A percentile compares a stretch with the other conserved stretches of the same genome.
These are phyloP conservation scores for Rhizopus microsporus DNA, from an alignment of 371 early-diverging fungal genomes.

Conservation along the genomic window DNA sequence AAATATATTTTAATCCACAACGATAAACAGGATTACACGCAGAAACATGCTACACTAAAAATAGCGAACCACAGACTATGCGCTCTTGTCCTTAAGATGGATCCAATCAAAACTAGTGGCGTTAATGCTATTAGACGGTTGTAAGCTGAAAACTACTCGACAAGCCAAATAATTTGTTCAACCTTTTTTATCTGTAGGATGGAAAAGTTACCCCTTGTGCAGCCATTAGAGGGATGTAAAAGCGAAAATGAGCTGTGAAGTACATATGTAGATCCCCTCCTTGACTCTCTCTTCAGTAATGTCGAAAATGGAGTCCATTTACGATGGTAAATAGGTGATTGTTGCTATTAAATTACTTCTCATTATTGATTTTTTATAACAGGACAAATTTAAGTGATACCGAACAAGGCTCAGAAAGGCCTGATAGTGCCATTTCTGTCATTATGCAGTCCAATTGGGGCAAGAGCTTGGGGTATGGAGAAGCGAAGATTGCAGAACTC, in stretches of 20 bases:
- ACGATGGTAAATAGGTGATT: conserved; percentile 8
- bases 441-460: conserved; percentile 10
- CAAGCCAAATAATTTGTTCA: conserved; percentile 10
- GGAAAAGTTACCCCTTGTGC: conserved; percentile 7
- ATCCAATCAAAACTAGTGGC: conserved; percentile 3
- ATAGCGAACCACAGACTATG: conserved; percentile 8
- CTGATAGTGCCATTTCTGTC: conserved; percentile 15
- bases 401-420: conserved; percentile 5
- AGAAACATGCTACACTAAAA: conserved; percentile 11
- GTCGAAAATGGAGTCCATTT: conserved; percentile 2
- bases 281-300: conserved; percentile 9
- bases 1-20: conserved; percentile 12
- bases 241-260: conserved; percentile 3
- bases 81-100: conserved; percentile 12
- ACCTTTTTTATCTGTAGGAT: conserved; percentile 9
- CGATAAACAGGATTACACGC: conserved; percentile 9
- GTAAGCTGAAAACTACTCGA: conserved; percentile 12
- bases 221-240: conserved; percentile 6
- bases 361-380: conserved; percentile 6
- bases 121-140: conserved; percentile 7
- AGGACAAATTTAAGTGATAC: conserved; percentile 15
- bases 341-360: conserved; percentile 4
- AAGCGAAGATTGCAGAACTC: conserved; percentile 17
- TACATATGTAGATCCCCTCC: conserved; percentile 6
- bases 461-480: conserved; percentile 11